phyloP scores from a whole-genome alignment of 768 basidiomycete genomes.

The Russula lepida region DNA sequence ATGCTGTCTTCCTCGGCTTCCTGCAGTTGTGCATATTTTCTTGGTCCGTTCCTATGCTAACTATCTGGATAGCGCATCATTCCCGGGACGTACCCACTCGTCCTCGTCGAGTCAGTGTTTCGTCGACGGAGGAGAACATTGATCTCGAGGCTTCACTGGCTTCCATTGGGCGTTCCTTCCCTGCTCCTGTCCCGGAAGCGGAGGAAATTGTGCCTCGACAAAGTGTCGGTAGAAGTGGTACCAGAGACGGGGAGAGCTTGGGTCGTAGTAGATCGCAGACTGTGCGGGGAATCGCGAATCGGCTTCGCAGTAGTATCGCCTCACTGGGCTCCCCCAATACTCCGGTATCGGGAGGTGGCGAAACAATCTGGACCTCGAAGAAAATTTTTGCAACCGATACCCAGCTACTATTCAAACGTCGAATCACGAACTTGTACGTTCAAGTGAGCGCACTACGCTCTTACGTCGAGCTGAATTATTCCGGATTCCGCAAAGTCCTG shows the following conservation, averaged over 20 bases:
- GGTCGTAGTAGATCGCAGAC: conserved; percentile 19
- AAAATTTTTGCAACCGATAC: conserved; percentile 79
- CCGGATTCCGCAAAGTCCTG: conserved; percentile 89
- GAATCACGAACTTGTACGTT: conserved; percentile 77
- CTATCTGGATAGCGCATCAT: conserved; percentile 5
- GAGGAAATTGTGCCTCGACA: conserved; percentile 9
- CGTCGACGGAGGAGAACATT: conserved; percentile 21
- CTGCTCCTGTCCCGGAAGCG: conserved; percentile 15
- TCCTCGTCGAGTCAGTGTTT: conserved; percentile 19
- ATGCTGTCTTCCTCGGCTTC: background rate
- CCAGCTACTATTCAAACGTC: conserved; percentile 79
- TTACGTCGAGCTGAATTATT: conserved; percentile 87
- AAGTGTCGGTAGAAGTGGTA: background rate
- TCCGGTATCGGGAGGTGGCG: conserved; percentile 27
- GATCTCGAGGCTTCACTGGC: conserved; percentile 26
- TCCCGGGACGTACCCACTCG: conserved; percentile 21
- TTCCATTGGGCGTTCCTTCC: conserved; percentile 9
- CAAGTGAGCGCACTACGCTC: conserved; percentile 67
- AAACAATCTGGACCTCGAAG: conserved; percentile 67
- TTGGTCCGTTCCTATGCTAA: background rate
- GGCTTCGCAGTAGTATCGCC: conserved; percentile 39
- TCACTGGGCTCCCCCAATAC: conserved; percentile 43
- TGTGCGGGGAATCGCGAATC: conserved; percentile 29
- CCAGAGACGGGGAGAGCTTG: background rate
- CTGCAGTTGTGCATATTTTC: background rate